Evolutionary conservation across 2,329 filamentous ascomycete species (phyloP).

Genomic region (Exserohilum turcica): DNA sequence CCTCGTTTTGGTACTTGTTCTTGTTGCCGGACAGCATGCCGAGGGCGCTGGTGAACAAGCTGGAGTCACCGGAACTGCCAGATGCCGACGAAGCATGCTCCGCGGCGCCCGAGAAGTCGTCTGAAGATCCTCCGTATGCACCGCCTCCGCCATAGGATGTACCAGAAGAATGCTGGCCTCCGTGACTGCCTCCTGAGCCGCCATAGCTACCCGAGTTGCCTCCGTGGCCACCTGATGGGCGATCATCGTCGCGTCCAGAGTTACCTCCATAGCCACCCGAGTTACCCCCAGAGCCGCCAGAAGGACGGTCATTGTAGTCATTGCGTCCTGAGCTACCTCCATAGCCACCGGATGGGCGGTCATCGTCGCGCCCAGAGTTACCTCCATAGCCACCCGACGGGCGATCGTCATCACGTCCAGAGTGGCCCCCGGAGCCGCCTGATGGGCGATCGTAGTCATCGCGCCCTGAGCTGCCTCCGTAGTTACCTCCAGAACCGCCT

Average conservation of each 20-base stretch:
- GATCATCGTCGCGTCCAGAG: background rate
- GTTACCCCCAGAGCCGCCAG: constrained; percentile 20
- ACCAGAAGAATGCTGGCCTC: constrained; percentile 46
- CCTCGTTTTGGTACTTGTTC: constrained; percentile 55
- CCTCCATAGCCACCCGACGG: constrained; percentile 17
- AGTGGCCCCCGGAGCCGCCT: constrained; percentile 19
- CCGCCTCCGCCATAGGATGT: constrained; percentile 51
- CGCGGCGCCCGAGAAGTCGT: constrained; percentile 61
- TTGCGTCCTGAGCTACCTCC: constrained; percentile 8
- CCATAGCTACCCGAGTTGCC: constrained; percentile 25
- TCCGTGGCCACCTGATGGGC: constrained; percentile 12
- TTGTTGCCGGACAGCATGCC: constrained; percentile 61
- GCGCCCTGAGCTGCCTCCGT: constrained; percentile 20
- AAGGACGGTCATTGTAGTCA: constrained; percentile 28
- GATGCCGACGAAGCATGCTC: constrained; percentile 62
- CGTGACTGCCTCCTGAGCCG: constrained; percentile 29
- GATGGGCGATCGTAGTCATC: constrained; percentile 30
- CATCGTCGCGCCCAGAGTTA: constrained; percentile 21
- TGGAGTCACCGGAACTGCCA: constrained; percentile 55
- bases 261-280: constrained; percentile 21
- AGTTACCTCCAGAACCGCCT: constrained; percentile 8
- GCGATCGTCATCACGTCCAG: constrained; percentile 6
- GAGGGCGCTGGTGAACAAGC: constrained; percentile 63
- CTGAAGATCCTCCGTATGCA: constrained; percentile 44
- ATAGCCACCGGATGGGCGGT: constrained; percentile 31